These are phyloP conservation scores for Aspergillus spinulosporus DNA, from an alignment of 2,329 filamentous ascomycete genomes.

Conservation along the genomic window DNA sequence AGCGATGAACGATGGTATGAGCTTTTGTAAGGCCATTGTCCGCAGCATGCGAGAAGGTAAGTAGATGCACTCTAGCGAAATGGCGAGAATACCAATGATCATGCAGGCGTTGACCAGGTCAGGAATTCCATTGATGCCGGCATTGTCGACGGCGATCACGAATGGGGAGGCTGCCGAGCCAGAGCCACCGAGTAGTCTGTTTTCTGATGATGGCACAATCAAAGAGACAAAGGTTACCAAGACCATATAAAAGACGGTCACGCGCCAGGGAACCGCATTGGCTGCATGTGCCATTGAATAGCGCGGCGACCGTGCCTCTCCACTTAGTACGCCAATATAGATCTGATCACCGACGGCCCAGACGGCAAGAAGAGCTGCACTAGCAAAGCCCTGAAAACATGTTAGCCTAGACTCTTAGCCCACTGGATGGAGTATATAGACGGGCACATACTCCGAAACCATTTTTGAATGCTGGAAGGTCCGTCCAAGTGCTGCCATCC, in stretches of 20 bases:
- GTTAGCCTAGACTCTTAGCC: neutral
- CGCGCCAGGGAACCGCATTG: slow-evolving; percentile 15
- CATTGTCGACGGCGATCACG: slow-evolving; percentile 32
- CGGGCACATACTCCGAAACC: slow-evolving; percentile 27
- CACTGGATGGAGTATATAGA: neutral
- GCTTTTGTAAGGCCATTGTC: slow-evolving; percentile 30
- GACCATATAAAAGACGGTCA: slow-evolving; percentile 19
- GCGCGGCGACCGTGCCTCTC: slow-evolving; percentile 37
- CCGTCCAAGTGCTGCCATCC: slow-evolving; percentile 34
- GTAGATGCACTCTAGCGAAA: slow-evolving; percentile 35
- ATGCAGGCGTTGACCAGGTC: slow-evolving; percentile 36
- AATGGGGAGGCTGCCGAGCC: slow-evolving; percentile 35
- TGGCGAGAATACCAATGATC: slow-evolving; percentile 34
- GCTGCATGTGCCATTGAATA: slow-evolving; percentile 36
- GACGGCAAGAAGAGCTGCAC: slow-evolving; percentile 31
- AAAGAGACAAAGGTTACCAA: slow-evolving; percentile 9
- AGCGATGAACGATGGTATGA: slow-evolving; percentile 31
- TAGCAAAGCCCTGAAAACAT: slow-evolving; percentile 30
- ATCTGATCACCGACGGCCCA: slow-evolving; percentile 35
- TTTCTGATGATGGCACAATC: slow-evolving; percentile 25
- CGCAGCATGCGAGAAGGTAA: slow-evolving; percentile 34
- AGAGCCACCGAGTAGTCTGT: slow-evolving; percentile 28
- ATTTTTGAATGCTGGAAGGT: slow-evolving; percentile 37
- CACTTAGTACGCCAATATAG: slow-evolving; percentile 38
- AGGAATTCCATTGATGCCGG: slow-evolving; percentile 31